Percentiles rank a stretch among this genome's conserved stretches.
Conservation (phyloP, 140 eudicot genomes). For the Stevia rebaudiana region DNA sequence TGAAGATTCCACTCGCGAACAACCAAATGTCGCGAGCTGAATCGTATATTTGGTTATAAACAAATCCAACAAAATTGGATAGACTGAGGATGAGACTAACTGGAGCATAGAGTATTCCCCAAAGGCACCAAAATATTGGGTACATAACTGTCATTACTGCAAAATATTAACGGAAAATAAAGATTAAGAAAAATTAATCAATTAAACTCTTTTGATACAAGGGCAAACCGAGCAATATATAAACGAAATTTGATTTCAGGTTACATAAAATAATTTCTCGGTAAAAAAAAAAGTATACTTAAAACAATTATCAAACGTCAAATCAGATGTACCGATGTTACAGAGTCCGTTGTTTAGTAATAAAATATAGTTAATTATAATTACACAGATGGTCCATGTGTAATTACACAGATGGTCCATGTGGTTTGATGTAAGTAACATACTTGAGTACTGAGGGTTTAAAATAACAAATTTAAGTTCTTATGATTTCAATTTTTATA, state of each 20-base stretch:
- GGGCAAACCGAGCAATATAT: background rate
- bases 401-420: no score
- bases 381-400: no score
- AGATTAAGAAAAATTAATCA: background rate
- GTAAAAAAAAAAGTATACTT: background rate
- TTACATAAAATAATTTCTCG: background rate
- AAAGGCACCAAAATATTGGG: constrained; percentile 68
- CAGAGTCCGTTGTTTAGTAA: background rate
- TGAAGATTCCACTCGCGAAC: constrained; percentile 40
- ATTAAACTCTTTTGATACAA: background rate
- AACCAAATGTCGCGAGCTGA: constrained; percentile 41
- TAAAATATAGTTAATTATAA: no score
- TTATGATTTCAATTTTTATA: no score
- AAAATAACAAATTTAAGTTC: no score
- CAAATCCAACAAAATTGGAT: constrained; percentile 36
- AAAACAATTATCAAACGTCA: background rate
- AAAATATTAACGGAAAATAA: constrained; percentile 9
- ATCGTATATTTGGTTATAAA: constrained; percentile 37
- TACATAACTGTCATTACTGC: constrained; percentile 58
- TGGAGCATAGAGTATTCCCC: constrained; percentile 71
- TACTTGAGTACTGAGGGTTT: no score
- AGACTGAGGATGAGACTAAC: constrained; percentile 55
- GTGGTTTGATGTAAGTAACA: no score
- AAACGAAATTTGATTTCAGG: background rate
- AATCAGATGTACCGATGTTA: background rate